Base-by-base conservation (phyloP, 352 stramenopile species). In the Salisapilia sapeloensis region DNA sequence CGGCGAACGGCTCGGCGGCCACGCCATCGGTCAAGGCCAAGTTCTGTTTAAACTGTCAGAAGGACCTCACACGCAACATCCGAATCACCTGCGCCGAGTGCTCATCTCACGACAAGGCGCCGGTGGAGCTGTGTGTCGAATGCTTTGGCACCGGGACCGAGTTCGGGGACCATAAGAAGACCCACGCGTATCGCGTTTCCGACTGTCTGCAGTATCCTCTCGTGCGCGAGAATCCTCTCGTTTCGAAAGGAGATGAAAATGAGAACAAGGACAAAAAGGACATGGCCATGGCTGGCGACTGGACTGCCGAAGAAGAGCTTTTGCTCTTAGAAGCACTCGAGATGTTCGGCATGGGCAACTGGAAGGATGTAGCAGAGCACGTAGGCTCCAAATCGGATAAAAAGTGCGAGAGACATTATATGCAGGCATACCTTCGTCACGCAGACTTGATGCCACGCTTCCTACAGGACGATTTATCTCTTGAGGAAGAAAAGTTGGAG, bases 301-400 rank as follows among this genome's bases (percentile, higher is more conserved):
- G 92, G 92, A 96, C 82, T 6, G 82, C 76, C 1, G 85, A 97
- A 42, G 93, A 98, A 53, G 94, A 98, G 53, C 48, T 98, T 17
- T 44, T 93, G 28, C 60, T 98, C 24, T 67, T 98, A 10, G 94
- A 98, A 48, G 92, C 60, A 16, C 97, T 98, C 30, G 67, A 94
- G 33, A 92, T 89, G 48, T 95, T 96, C 45, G 92, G 94, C 21
- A 74, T 98, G 41, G 93, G 92, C 31, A 98, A 98, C 56, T 98
- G 94, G 94, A 81, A 81, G 42, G 79, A 95, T 41, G 94, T 92
- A 29, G 64, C 75, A 0, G 67, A 92, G 19, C 67, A 93, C 32
- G 67, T 94, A 15, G 65, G 47, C 16, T 85, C 63, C 24, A 91
- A 92, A 51, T 71, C 47, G 23, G 75, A 92, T 38, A 81, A 78